Evolutionary conservation across 495 filamentous ascomycete species (phyloP).

Genomic region (Barbatosphaeria neglecta): DNA sequence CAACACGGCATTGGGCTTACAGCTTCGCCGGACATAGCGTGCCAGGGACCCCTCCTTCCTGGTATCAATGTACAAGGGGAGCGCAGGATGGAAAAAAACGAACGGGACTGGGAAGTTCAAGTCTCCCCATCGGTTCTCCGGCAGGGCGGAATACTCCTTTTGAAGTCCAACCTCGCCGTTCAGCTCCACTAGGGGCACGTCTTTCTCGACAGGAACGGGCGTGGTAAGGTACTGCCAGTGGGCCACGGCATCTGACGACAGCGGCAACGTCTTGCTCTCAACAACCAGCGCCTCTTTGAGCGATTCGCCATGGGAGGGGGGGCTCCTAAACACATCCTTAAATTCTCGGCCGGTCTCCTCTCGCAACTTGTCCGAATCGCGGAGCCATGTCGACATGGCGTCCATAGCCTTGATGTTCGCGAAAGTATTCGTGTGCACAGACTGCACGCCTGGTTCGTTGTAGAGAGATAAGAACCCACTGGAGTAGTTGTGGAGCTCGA

Average conservation of each 20-base stretch:
- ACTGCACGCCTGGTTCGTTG: constrained; percentile 46
- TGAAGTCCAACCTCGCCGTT: constrained; percentile 76
- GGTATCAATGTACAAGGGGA: constrained; percentile 86
- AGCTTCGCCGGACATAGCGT: constrained; percentile 80
- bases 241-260: constrained; percentile 26
- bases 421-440: constrained; percentile 53
- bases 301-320: constrained; percentile 25
- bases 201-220: constrained; percentile 44
- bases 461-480: constrained; percentile 60
- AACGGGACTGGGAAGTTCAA: constrained; percentile 73
- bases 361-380: constrained; percentile 41
- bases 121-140: constrained; percentile 61
- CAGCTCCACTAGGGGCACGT: constrained; percentile 70
- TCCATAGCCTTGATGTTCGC: constrained; percentile 56
- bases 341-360: constrained; percentile 30
- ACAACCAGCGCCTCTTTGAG: constrained; percentile 20
- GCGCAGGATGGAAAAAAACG: constrained; percentile 69
- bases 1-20: constrained; percentile 69
- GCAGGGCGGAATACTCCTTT: constrained; percentile 61
- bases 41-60: constrained; percentile 71
- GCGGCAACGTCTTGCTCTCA: constrained; percentile 33
- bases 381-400: constrained; percentile 60
- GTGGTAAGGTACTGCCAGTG: constrained; percentile 63
- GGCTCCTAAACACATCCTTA: constrained; percentile 38
- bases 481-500: constrained; percentile 53